Base-by-base conservation (phyloP, 129 eudicot genomes). In the Flaveria robusta region DNA sequence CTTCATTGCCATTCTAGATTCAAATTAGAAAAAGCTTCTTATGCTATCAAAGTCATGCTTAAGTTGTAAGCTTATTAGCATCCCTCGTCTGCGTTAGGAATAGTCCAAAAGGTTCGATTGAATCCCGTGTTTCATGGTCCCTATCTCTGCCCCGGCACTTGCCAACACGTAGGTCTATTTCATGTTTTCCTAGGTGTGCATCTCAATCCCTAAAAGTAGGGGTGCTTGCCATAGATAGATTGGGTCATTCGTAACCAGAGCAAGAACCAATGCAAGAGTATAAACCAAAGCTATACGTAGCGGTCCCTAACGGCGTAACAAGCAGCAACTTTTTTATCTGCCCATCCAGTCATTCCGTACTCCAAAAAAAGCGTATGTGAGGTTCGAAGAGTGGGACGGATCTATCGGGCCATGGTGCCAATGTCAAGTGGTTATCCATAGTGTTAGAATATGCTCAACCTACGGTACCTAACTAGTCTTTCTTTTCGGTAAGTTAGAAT, bases 221-320 rank as follows among this genome's bases (percentile, higher is more conserved):
- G 49, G 49, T 8, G 49, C 1, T 43, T 59, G 66, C 37, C n/a
- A 59, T 59, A 23, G 66, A 62, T 26, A 62, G 42, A 62, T 26
- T 66, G 16, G 52, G 71, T 67, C 54, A 67, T 41, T 67, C 58
- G 22, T 69, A 69, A 69, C 74, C 41, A 69, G 59, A 20, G 42
- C 59, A 69, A 46, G 26, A 46, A 46, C 41, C 58, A 39, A 69
- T 69, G 59, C 74, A 45, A 46, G 59, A 69, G 5, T 41, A 46
- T 69, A 69, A 69, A 69, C 59, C 45, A 46, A 69, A 69, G 74
- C 58, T 69, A 69, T 69, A 23, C 20, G 42, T 46, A 41, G 74
- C 27, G 27, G 27, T 1, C 1, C 27, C 27, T 24, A 24, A 24
- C 1, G 27, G 27, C 27, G 27, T 24, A 24, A 24, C 27, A 0